Evolutionary conservation across 345 rosid genomes (phyloP), one percentile per base, ranked within the genome.

Genomic region (Euphorbia tirucalli): DNA sequence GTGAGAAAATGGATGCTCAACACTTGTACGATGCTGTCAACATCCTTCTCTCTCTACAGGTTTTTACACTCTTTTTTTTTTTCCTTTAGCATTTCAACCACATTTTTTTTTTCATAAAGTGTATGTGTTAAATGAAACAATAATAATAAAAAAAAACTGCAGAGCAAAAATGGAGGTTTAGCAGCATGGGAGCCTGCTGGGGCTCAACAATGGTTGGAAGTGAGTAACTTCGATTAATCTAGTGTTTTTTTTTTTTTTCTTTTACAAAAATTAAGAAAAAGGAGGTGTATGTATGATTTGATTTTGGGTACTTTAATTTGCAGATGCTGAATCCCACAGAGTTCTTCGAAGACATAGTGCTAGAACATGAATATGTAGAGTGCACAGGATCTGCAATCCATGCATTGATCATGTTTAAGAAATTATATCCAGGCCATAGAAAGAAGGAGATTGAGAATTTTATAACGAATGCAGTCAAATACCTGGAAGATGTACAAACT

Each of bases 291-390:
- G n/a, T n/a, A n/a, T n/a, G n/a, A n/a, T 35, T 7, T 35, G 39
- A 35, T 49, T 18, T 49, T 66, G 18, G 25, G 2, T 16, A 16
- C 19, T n/a, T n/a, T n/a, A n/a, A 30, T 31, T 10, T 41, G 24
- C 74, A 88, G 89, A 44, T 83, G 24, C 80, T 87, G 0, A 85
- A 89, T 66, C 89, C 93, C 0, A 75, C 80, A n/a, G 91, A 89
- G 16, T 75, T 84, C 61, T 58, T 83, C 0, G 76, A 68, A 0
- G 78, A 81, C 66, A 62, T 73, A 10, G 81, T 89, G 22, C 22
- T 65, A 2, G 88, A 87, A 72, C 67, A 44, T 7, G 87, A 78
- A 14, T 77, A 72, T 13, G 67, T 77, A 2, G 91, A 88, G 76
- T 85, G 93, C 73, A 89, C 93, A 0, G 65, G 85, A 44, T 41